These are phyloP conservation scores for Conoideocrella luteorostrata DNA, from an alignment of 2,329 filamentous ascomycete species.

Conservation along the genomic window DNA sequence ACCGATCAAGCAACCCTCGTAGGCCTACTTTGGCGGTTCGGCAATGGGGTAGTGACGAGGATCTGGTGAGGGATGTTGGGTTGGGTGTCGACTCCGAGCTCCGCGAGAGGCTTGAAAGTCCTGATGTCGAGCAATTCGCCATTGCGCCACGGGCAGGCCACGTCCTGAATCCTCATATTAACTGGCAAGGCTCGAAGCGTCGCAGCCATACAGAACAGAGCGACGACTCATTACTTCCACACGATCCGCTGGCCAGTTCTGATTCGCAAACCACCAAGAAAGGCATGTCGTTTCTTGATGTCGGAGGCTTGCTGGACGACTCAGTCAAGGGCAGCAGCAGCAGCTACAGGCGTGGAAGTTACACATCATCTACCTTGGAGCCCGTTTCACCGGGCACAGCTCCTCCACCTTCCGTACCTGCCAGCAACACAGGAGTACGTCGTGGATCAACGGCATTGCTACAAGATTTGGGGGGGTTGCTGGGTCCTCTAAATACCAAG, in stretches of 20 bases:
- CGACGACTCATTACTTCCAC: conserved; percentile 37
- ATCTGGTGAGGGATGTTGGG: conserved; percentile 75
- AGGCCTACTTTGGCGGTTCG: conserved; percentile 51
- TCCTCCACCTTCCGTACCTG: conserved; percentile 39
- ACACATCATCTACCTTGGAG: conserved; percentile 34
- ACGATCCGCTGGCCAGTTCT: conserved; percentile 26
- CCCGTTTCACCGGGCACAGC: conserved; percentile 27
- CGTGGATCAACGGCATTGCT: conserved; percentile 52
- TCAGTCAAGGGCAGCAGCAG: conserved; percentile 22
- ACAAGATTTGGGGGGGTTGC: conserved; percentile 50
- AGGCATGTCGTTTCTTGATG: conserved; percentile 75
- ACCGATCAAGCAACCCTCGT: conserved; percentile 31
- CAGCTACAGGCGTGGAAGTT: conserved; percentile 33
- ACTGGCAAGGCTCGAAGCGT: conserved; percentile 42
- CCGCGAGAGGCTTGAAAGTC: conserved; percentile 28
- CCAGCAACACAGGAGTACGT: conserved; percentile 38
- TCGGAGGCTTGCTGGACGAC: conserved; percentile 66
- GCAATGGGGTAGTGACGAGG: conserved; percentile 85
- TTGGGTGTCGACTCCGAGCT: conserved; percentile 55
- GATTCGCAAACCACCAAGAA: conserved; percentile 17
- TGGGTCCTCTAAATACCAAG: conserved; percentile 35
- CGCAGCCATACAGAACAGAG: conserved; percentile 33
- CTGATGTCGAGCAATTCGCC: conserved; percentile 22
- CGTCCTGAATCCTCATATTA: conserved; percentile 30
- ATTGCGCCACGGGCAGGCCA: conserved; percentile 29